Evolutionary conservation across 2,329 filamentous ascomycete genomes (phyloP).

Genomic region (Triangularia verruculosa): DNA sequence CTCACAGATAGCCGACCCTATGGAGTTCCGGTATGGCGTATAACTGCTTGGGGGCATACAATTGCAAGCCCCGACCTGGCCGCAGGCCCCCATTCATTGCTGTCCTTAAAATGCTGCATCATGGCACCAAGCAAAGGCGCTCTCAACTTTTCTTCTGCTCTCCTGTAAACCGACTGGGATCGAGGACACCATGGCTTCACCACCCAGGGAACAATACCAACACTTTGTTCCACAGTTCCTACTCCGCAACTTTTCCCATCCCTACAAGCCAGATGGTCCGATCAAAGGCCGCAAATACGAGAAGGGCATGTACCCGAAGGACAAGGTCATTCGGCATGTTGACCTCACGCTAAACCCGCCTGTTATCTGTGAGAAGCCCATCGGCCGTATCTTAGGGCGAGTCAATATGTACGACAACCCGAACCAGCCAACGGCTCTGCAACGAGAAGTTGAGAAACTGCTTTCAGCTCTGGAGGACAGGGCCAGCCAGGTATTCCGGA

Average conservation of each 20-base stretch:
- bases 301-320: conserved; percentile 17
- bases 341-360: conserved; percentile 16
- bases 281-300: conserved; percentile 12
- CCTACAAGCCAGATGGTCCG: conserved; percentile 15
- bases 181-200: neutral
- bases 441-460: conserved; percentile 17
- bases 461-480: conserved; percentile 20
- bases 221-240: conserved; percentile 25
- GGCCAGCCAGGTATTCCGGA: conserved; percentile 18
- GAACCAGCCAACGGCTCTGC: conserved; percentile 13
- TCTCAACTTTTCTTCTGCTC: neutral
- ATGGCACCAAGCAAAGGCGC: neutral
- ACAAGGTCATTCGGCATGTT: conserved; percentile 16
- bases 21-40: neutral
- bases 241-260: conserved; percentile 23
- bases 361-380: conserved; percentile 20
- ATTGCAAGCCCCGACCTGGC: neutral
- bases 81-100: neutral
- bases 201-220: conserved; percentile 23
- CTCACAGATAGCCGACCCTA: neutral
- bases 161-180: neutral
- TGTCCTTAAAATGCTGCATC: neutral
- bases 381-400: conserved; percentile 23
- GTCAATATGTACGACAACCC: conserved; percentile 27
- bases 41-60: neutral